A percentile compares a stretch with the other conserved stretches of the same genome.
phyloP scores from a whole-genome alignment of 768 basidiomycete species.

The Kwoniella pini region DNA sequence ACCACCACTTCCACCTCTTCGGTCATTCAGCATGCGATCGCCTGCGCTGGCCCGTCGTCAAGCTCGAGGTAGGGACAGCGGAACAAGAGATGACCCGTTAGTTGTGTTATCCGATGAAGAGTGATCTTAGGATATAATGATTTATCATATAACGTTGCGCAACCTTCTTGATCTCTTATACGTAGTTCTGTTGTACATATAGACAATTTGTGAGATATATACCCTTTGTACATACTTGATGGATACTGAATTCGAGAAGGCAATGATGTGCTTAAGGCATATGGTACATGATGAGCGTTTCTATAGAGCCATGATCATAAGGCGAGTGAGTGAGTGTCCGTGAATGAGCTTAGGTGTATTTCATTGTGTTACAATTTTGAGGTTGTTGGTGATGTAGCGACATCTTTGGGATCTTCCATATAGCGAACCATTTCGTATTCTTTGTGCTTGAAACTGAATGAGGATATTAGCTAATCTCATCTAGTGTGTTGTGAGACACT shows the following conservation, averaged over 20 bases:
- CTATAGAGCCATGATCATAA: too few relatives aligned
- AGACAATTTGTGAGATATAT: too few relatives aligned
- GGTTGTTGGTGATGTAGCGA: constrained; percentile 14
- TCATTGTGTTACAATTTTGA: constrained; percentile 13
- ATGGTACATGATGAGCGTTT: too few relatives aligned
- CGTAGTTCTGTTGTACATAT: too few relatives aligned
- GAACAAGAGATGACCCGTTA: constrained; percentile 31
- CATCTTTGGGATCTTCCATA: constrained; percentile 26
- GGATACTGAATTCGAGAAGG: too few relatives aligned
- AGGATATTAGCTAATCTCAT: not conserved
- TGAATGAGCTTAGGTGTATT: not conserved
- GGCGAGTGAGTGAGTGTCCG: not conserved
- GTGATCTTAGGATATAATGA: too few relatives aligned
- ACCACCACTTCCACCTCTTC: not conserved
- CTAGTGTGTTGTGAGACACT: not conserved
- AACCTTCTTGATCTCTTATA: too few relatives aligned
- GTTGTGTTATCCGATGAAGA: constrained; percentile 38
- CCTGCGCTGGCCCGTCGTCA: constrained; percentile 22
- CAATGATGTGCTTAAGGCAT: too few relatives aligned
- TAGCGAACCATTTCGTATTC: constrained; percentile 82
- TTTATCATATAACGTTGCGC: too few relatives aligned
- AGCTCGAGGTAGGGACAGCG: constrained; percentile 30
- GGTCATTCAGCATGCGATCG: constrained; percentile 1
- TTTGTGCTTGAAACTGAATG: constrained; percentile 65
- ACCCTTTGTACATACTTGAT: too few relatives aligned